Conservation (phyloP, 1,284 basidiomycete genomes). For the Fistulinella cinereoalba region DNA sequence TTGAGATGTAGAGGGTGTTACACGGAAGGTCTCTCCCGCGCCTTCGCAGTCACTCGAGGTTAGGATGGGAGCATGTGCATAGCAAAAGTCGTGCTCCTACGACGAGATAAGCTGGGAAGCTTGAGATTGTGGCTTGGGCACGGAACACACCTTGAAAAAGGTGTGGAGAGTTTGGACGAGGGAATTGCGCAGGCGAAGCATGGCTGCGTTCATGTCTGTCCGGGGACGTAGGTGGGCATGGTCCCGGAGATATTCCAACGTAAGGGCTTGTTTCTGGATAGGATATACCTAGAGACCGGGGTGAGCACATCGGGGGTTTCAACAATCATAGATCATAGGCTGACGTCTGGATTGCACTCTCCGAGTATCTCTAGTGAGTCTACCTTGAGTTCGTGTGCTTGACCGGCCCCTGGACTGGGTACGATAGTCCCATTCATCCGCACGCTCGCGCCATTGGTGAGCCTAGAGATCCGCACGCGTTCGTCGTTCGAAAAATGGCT, state of each 20-base stretch:
- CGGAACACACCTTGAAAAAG: constrained; percentile 66
- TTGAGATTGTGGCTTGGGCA: not conserved
- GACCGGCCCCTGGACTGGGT: constrained; percentile 64
- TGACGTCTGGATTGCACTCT: constrained; percentile 70
- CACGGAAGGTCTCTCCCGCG: constrained; percentile 90
- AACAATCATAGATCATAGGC: constrained; percentile 16
- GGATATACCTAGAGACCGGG: constrained; percentile 62
- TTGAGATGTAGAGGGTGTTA: constrained; percentile 40
- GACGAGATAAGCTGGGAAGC: no score
- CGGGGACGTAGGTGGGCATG: constrained; percentile 83
- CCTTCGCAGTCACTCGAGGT: constrained; percentile 96
- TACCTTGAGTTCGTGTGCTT: constrained; percentile 75
- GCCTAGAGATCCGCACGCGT: constrained; percentile 32
- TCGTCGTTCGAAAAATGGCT: not conserved
- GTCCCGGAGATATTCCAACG: constrained; percentile 75
- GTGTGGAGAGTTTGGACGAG: constrained; percentile 51
- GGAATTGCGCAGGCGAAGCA: constrained; percentile 70
- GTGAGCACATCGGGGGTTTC: constrained; percentile 8
- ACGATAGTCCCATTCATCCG: constrained; percentile 64
- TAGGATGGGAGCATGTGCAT: constrained; percentile 83
- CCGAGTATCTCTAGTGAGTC: constrained; percentile 67
- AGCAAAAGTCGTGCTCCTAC: constrained; percentile 74
- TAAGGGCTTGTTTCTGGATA: constrained; percentile 80
- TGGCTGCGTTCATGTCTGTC: constrained; percentile 65
- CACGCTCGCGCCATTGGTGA: constrained; percentile 75